Conservation (phyloP, 306 rosid species). For the Ammopiptanthus mongolicus region DNA sequence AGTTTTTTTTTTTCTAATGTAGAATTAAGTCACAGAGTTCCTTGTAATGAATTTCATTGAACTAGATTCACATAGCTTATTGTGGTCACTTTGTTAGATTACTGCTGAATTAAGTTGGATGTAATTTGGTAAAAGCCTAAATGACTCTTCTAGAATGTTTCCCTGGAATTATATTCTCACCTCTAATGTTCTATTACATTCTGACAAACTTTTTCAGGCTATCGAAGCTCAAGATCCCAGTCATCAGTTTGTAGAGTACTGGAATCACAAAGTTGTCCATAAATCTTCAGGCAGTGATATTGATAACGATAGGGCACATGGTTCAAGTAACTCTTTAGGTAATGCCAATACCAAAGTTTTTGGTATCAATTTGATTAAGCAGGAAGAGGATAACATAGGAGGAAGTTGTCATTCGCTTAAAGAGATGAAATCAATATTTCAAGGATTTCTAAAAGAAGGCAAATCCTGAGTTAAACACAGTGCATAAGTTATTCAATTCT, state of each 20-base stretch:
- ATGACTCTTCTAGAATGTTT: conserved; percentile 1
- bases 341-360: conserved; percentile 32
- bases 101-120: background rate
- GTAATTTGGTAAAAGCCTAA: background rate
- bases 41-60: background rate
- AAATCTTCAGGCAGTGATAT: conserved; percentile 3
- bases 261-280: conserved; percentile 50
- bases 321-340: conserved; percentile 30
- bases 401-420: conserved; percentile 28
- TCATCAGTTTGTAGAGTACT: conserved; percentile 69
- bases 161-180: background rate
- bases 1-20: conserved; percentile 1
- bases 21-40: background rate
- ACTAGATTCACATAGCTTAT: conserved; percentile 3
- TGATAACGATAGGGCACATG: conserved; percentile 19
- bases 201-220: conserved; percentile 45
- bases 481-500: conserved; percentile 42
- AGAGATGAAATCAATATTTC: conserved; percentile 35
- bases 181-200: conserved; percentile 12
- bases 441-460: conserved; percentile 45
- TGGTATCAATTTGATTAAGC: conserved; percentile 39
- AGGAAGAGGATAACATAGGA: conserved; percentile 12
- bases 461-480: conserved; percentile 49
- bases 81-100: background rate
- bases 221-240: conserved; percentile 70